Conservation (phyloP, 2,329 filamentous ascomycete species). For the Pseudomassariella vexata region DNA sequence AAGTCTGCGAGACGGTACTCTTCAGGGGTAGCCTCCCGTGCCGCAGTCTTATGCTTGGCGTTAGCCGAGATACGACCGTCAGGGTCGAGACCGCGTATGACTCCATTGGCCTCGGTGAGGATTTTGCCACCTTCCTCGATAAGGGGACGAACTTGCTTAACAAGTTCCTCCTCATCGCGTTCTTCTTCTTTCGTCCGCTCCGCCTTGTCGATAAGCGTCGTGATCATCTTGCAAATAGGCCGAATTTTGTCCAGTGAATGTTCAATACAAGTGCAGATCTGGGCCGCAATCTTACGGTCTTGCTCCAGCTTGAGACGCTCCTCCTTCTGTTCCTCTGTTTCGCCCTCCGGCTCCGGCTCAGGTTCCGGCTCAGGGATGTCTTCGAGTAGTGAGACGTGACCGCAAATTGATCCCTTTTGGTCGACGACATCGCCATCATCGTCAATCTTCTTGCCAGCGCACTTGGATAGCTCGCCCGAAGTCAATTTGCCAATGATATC, state of each 20-base stretch:
- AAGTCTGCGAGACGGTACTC: constrained; percentile 80
- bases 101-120: constrained; percentile 78
- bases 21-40: constrained; percentile 72
- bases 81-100: constrained; percentile 81
- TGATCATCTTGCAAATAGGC: constrained; percentile 82
- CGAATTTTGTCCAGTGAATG: constrained; percentile 79
- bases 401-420: constrained; percentile 59
- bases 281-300: constrained; percentile 70
- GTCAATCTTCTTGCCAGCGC: constrained; percentile 64
- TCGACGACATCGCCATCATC: constrained; percentile 68
- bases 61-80: constrained; percentile 80
- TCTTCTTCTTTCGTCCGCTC: constrained; percentile 80
- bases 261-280: constrained; percentile 67
- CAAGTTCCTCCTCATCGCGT: constrained; percentile 82
- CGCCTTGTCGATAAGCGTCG: constrained; percentile 72
- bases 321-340: constrained; percentile 52
- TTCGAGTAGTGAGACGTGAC: constrained; percentile 62
- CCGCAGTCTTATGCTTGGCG: constrained; percentile 74
- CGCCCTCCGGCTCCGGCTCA: constrained; percentile 44
- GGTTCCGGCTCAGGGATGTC: constrained; percentile 43
- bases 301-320: constrained; percentile 52
- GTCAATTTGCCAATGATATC: constrained; percentile 62
- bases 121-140: constrained; percentile 82
- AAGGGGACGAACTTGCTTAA: constrained; percentile 78
- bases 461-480: constrained; percentile 58